A percentile compares a stretch with the other conserved stretches of the same genome.
phyloP scores from a whole-genome alignment of 345 rosid genomes.

The Camelina sativa region DNA sequence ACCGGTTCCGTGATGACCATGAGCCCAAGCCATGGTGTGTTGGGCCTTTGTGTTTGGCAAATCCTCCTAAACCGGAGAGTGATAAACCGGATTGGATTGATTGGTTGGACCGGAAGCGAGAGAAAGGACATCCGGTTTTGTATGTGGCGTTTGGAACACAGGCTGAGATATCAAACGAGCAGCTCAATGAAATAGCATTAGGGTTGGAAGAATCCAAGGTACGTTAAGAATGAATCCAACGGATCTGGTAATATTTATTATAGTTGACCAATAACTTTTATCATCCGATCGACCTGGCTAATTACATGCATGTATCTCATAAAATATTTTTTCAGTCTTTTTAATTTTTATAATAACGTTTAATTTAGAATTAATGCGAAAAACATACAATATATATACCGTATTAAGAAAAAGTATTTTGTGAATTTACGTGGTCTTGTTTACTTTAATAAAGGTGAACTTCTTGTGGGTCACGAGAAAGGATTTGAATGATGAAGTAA shows the following conservation, averaged over 20 bases:
- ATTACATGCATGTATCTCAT: neutral
- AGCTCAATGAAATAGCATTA: conserved; percentile 56
- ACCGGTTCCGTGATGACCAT: conserved; percentile 13
- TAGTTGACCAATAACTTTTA: neutral
- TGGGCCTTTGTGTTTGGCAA: conserved; percentile 61
- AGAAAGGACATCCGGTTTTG: conserved; percentile 52
- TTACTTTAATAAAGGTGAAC: conserved; percentile 32
- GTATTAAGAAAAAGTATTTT: neutral
- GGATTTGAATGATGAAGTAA: conserved; percentile 41
- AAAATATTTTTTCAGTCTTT: too few relatives aligned
- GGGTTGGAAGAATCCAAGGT: conserved; percentile 62
- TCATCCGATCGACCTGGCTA: neutral
- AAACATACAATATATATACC: too few relatives aligned
- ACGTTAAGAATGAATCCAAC: neutral
- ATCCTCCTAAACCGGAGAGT: conserved; percentile 4
- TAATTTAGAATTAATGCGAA: too few relatives aligned
- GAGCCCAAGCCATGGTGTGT: conserved; percentile 49
- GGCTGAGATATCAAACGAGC: conserved; percentile 54
- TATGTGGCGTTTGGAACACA: conserved; percentile 84
- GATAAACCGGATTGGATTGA: conserved; percentile 53
- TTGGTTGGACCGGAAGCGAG: conserved; percentile 63
- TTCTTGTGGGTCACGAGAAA: conserved; percentile 64
- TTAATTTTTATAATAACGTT: too few relatives aligned
- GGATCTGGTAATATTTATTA: neutral
- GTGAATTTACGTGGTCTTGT: neutral